Conservation (phyloP, 352 stramenopile genomes). For the Aphanomyces invadans region DNA sequence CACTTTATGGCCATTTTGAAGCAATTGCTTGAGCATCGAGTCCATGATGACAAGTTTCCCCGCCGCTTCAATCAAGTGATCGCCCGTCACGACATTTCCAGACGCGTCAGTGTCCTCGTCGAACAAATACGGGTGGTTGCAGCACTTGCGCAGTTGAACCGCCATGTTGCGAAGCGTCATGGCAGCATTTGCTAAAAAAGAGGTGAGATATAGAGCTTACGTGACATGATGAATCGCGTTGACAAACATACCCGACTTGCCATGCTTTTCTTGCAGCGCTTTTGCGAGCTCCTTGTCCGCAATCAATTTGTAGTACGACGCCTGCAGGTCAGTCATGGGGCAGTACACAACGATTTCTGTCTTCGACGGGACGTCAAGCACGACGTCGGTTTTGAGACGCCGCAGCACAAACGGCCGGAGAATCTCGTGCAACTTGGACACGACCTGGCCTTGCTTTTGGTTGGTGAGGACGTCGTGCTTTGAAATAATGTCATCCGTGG, state of each 20-base stretch:
- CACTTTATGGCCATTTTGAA: conserved; percentile 48
- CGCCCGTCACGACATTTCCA: conserved; percentile 33
- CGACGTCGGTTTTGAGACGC: conserved; percentile 92
- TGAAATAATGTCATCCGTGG: conserved; percentile 37
- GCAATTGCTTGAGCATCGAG: conserved; percentile 80
- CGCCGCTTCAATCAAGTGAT: conserved; percentile 29
- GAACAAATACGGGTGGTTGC: conserved; percentile 93
- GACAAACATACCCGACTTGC: conserved; percentile 31
- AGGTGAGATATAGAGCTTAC: background rate
- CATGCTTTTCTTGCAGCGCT: conserved; percentile 78
- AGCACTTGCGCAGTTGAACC: conserved; percentile 85
- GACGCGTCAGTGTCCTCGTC: conserved; percentile 25
- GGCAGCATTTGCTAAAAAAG: conserved; percentile 38
- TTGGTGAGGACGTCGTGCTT: conserved; percentile 81
- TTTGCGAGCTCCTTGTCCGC: conserved; percentile 80
- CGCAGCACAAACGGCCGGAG: conserved; percentile 94
- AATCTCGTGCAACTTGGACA: conserved; percentile 96
- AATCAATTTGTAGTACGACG: conserved; percentile 93
- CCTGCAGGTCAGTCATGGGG: conserved; percentile 90
- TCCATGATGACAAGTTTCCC: conserved; percentile 92
- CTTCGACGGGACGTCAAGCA: conserved; percentile 92
- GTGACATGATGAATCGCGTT: too few species aligned
- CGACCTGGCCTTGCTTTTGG: conserved; percentile 88
- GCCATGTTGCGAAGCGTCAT: conserved; percentile 60
- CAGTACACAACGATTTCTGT: conserved; percentile 98